Evolutionary conservation across 305 asterid species (phyloP), one percentile per base, ranked within the genome.

Genomic region (Fraxinus greggii): DNA sequence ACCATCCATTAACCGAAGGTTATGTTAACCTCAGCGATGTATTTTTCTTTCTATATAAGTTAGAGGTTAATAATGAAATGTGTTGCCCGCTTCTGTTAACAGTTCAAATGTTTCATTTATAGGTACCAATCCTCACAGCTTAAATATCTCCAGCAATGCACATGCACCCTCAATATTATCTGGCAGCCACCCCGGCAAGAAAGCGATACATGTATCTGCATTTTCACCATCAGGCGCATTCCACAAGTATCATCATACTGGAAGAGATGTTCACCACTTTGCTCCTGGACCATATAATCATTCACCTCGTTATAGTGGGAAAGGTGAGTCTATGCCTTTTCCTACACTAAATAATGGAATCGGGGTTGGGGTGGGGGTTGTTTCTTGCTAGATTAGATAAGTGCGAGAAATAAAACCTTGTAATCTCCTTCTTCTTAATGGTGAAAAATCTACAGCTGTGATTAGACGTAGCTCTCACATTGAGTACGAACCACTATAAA

Each of bases 301-400:
- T 74, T 86, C 63, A 31, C 86, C 85, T 38, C 80, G 73, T 84
- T 48, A 87, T 77, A 78, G 76, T 56, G 38, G 83, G 84, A 85
- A 84, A 88, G 91, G 97, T 94, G 77, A 83, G 91, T 59, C 78
- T 69, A 76, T 72, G 72, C n/a, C 17, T 63, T 63, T 63, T 23
- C 32, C 72, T 63, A 23, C 72, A 63, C 32, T 63, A 8, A 23
- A 63, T 63, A 63, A 26, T 4, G 31, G 31, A 24, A 63, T 63
- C 32, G 4, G 13, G 28, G 67, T 56, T 56, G 24, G 24, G 59
- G 6, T 48, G 59, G 65, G 72, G 33, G 31, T 24, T 23, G 72
- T 23, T 67, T 67, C 74, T 26, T 67, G 21, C 36, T 67, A 67
- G 36, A 28, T 28, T 67, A 28, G 35, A 9, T 26, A 28, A 38